phyloP scores from a whole-genome alignment of 2,329 filamentous ascomycete genomes.

The Pseudocercospora fuligena region DNA sequence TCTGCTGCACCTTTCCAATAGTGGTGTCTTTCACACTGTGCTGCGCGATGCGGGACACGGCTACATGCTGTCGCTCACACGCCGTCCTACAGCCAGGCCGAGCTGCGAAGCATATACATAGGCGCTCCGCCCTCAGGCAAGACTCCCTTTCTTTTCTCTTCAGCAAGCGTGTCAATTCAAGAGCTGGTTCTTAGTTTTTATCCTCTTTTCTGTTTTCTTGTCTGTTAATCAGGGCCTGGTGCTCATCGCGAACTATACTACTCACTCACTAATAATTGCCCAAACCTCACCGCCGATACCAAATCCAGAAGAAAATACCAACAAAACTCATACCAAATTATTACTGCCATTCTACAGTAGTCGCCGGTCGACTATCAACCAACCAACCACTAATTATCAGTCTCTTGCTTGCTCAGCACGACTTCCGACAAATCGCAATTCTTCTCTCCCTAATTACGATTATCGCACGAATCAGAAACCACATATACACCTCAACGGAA shows the following conservation, averaged over 20 bases:
- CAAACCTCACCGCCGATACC: conserved; percentile 30
- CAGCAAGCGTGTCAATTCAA: conserved; percentile 58
- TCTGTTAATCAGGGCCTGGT: conserved; percentile 55
- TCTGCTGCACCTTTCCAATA: conserved; percentile 37
- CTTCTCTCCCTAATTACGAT: conserved; percentile 27
- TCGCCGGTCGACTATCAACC: conserved; percentile 41
- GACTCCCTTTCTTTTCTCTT: conserved; percentile 44
- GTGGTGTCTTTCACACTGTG: conserved; percentile 19
- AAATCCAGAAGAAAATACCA: conserved; percentile 8
- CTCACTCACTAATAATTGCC: conserved; percentile 36
- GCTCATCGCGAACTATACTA: conserved; percentile 40
- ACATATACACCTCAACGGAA: conserved; percentile 32
- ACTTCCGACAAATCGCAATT: conserved; percentile 34
- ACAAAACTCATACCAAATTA: conserved; percentile 28
- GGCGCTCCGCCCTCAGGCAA: conserved; percentile 28
- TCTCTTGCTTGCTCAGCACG: conserved; percentile 55
- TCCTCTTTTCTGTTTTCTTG: conserved; percentile 45
- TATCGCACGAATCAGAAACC: conserved; percentile 23
- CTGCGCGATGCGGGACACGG: conserved; percentile 1
- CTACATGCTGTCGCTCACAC: conserved; percentile 14
- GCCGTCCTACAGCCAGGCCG: conserved; percentile 17
- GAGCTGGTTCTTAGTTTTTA: conserved; percentile 56
- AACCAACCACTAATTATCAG: conserved; percentile 48
- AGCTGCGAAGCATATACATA: conserved; percentile 18
- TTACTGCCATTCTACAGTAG: conserved; percentile 37